Conservation (phyloP, 768 basidiomycete genomes). For the Amanita thiersii region DNA sequence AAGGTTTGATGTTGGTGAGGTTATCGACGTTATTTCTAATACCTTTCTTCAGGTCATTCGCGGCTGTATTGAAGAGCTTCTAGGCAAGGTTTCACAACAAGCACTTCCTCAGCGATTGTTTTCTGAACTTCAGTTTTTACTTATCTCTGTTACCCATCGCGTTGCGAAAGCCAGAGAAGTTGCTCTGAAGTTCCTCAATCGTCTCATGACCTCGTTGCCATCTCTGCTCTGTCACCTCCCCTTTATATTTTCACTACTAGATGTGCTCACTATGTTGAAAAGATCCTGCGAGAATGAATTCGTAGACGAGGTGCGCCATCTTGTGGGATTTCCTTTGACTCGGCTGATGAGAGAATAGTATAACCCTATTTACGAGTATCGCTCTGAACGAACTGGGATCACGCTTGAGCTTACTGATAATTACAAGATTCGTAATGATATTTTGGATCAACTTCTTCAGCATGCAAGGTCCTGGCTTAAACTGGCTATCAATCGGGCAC, state of each 20-base stretch:
- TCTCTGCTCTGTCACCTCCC: slow-evolving; percentile 88
- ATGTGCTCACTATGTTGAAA: slow-evolving; percentile 84
- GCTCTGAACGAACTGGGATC: slow-evolving; percentile 69
- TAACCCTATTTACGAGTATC: slow-evolving; percentile 79
- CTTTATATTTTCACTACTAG: slow-evolving; percentile 83
- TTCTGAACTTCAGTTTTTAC: slow-evolving; percentile 64
- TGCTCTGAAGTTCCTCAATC: slow-evolving; percentile 76
- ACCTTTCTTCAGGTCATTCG: slow-evolving; percentile 56
- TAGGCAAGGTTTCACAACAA: slow-evolving; percentile 70
- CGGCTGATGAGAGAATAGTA: slow-evolving; percentile 50
- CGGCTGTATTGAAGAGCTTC: slow-evolving; percentile 65
- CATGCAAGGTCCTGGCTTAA: slow-evolving; percentile 83
- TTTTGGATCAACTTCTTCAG: slow-evolving; percentile 64
- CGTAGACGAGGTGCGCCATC: slow-evolving; percentile 66
- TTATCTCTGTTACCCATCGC: slow-evolving; percentile 76
- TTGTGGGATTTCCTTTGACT: slow-evolving; percentile 1
- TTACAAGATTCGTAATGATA: slow-evolving; percentile 78
- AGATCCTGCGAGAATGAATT: slow-evolving; percentile 88
- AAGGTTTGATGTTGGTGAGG: slow-evolving; percentile 40
- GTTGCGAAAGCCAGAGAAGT: slow-evolving; percentile 75
- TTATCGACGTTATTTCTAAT: slow-evolving; percentile 8
- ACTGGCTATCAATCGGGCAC: slow-evolving; percentile 78
- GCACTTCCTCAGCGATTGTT: slow-evolving; percentile 62
- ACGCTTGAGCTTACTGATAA: slow-evolving; percentile 79
- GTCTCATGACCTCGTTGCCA: slow-evolving; percentile 85